Conservation (phyloP, 768 basidiomycete species). For the Steccherinum ochraceum region DNA sequence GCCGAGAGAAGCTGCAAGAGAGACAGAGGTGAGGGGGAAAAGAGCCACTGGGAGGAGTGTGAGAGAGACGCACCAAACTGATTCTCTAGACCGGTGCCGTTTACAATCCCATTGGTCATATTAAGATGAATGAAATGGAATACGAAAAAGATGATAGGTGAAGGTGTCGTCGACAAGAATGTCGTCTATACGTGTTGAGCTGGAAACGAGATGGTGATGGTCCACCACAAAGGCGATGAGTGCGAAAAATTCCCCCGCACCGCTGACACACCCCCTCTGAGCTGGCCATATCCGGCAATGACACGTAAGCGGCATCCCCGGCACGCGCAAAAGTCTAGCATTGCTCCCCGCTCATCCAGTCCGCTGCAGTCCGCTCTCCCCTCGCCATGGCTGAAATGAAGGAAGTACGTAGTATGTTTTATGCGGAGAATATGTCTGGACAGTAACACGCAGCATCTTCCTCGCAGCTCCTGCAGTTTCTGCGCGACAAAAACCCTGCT, state of each 20-base stretch:
- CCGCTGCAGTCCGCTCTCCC: too few species aligned
- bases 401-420: background rate
- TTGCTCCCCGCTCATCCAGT: too few species aligned
- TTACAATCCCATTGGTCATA: slow-evolving; percentile 93
- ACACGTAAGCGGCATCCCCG: background rate
- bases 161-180: slow-evolving; percentile 14
- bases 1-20: slow-evolving; percentile 59
- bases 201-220: slow-evolving; percentile 27
- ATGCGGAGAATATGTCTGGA: too few species aligned
- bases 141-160: slow-evolving; percentile 12
- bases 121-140: slow-evolving; percentile 35
- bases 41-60: background rate
- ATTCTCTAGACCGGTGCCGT: slow-evolving; percentile 68
- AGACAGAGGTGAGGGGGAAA: slow-evolving; percentile 3
- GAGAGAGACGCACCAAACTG: slow-evolving; percentile 54
- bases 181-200: slow-evolving; percentile 28
- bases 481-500: slow-evolving; percentile 82
- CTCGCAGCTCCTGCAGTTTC: slow-evolving; percentile 69
- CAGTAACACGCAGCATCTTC: too few species aligned
- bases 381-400: background rate
- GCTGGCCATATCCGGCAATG: slow-evolving; percentile 5
- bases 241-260: slow-evolving; percentile 16
- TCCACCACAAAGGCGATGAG: slow-evolving; percentile 27
- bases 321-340: background rate
- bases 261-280: slow-evolving; percentile 18